phyloP scores from a whole-genome alignment of 768 basidiomycete species.

The Termitomyces sp. region DNA sequence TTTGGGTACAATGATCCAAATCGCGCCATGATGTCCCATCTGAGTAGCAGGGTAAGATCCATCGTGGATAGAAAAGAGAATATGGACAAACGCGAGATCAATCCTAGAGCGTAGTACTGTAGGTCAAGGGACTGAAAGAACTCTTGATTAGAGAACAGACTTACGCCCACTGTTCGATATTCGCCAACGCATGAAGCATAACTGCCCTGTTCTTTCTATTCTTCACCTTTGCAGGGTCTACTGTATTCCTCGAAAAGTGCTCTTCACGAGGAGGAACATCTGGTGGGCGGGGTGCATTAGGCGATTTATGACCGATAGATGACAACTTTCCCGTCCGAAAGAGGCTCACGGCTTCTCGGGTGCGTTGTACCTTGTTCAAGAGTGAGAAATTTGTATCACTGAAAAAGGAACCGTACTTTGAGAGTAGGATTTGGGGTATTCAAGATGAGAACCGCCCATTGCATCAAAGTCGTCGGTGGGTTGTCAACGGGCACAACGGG shows the following conservation, averaged over 20 bases:
- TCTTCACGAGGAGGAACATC: slow-evolving; percentile 62
- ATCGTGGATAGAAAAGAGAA: not conserved
- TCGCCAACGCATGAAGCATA: slow-evolving; percentile 79
- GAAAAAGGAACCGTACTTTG: slow-evolving; percentile 35
- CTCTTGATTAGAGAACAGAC: slow-evolving; percentile 21
- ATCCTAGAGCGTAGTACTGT: slow-evolving; percentile 35
- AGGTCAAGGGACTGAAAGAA: not conserved
- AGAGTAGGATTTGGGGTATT: slow-evolving; percentile 66
- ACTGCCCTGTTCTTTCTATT: slow-evolving; percentile 60
- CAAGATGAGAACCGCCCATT: slow-evolving; percentile 76
- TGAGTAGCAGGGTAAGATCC: slow-evolving; percentile 16
- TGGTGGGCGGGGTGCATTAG: slow-evolving; percentile 47
- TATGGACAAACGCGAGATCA: slow-evolving; percentile 57
- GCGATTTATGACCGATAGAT: slow-evolving; percentile 56
- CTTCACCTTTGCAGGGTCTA: slow-evolving; percentile 54
- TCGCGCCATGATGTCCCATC: slow-evolving; percentile 81
- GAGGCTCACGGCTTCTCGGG: slow-evolving; percentile 60
- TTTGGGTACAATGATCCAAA: slow-evolving; percentile 58
- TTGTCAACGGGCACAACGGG: slow-evolving; percentile 43
- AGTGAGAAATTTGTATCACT: not conserved
- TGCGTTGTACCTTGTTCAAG: slow-evolving; percentile 57
- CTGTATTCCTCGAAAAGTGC: slow-evolving; percentile 40
- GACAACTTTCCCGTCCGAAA: slow-evolving; percentile 66
- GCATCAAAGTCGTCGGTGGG: slow-evolving; percentile 63
- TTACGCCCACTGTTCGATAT: slow-evolving; percentile 88